These are phyloP conservation scores for Chlorokybus atmophyticus DNA, from an alignment of 139 green algal genomes.

Conservation along the genomic window DNA sequence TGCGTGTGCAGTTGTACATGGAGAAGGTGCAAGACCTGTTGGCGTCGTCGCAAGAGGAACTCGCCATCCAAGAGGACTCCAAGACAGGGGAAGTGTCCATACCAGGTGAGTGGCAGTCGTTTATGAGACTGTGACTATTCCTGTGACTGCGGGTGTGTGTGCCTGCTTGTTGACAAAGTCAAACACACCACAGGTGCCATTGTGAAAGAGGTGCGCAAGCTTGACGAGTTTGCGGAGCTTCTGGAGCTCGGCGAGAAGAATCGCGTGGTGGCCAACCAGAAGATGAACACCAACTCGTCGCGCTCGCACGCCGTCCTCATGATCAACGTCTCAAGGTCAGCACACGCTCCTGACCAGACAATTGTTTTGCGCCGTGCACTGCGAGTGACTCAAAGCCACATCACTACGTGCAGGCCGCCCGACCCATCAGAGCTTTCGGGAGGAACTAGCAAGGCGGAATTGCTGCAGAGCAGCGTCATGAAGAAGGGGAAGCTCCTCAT, in stretches of 20 bases:
- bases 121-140: too few relatives aligned
- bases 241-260: constrained; percentile 6
- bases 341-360: too few relatives aligned
- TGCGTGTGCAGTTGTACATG: constrained; percentile 13
- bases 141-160: too few relatives aligned
- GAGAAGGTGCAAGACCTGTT: background rate
- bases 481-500: constrained; percentile 12
- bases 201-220: background rate
- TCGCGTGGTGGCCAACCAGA: constrained; percentile 7
- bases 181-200: constrained; percentile 2
- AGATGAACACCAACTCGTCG: constrained; percentile 9
- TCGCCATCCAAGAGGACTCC: constrained; percentile 3
- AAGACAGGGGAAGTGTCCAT: background rate
- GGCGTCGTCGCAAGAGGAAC: background rate
- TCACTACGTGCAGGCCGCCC: background rate
- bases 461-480: background rate
- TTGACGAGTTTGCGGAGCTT: constrained; percentile 5
- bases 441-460: constrained; percentile 31
- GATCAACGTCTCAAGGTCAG: constrained; percentile 1
- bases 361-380: too few relatives aligned
- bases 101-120: background rate
- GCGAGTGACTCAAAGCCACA: too few relatives aligned
- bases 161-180: constrained; percentile 25
- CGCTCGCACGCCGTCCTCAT: constrained; percentile 4
- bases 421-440: background rate